Conservation (phyloP, 495 filamentous ascomycete genomes). For the Penicillium turbatum region DNA sequence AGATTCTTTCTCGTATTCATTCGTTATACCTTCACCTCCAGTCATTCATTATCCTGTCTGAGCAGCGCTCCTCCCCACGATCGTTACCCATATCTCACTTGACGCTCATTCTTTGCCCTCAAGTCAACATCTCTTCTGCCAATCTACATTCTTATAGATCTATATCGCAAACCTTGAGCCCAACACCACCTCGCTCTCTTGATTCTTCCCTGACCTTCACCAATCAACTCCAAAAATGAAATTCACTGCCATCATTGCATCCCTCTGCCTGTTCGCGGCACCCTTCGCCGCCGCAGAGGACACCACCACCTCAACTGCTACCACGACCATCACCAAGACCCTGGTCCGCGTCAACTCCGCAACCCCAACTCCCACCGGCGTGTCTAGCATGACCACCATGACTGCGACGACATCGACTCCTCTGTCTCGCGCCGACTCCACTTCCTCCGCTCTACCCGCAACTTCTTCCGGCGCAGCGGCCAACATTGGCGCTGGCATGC, state of each 20-base stretch:
- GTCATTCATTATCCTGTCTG: constrained; percentile 22
- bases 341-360: constrained; percentile 30
- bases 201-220: constrained; percentile 2
- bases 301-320: constrained; percentile 28
- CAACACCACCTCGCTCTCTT: neutral
- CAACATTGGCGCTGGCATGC: constrained; percentile 27
- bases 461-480: constrained; percentile 21
- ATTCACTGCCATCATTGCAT: constrained; percentile 30
- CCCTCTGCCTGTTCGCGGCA: constrained; percentile 35
- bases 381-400: constrained; percentile 13
- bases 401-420: constrained; percentile 21
- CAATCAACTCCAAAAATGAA: constrained; percentile 30
- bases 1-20: constrained; percentile 11
- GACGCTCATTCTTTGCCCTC: constrained; percentile 28
- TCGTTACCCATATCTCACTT: constrained; percentile 19
- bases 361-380: constrained; percentile 22
- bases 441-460: constrained; percentile 22
- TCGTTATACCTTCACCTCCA: constrained; percentile 18
- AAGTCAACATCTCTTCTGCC: neutral
- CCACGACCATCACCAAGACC: constrained; percentile 35
- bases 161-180: neutral
- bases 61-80: constrained; percentile 32
- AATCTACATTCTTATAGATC: neutral
- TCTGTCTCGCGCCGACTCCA: constrained; percentile 15
- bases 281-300: constrained; percentile 26